Evolutionary conservation across 805 yeast genomes (phyloP), one percentile per base, ranked within the genome.

Genomic region (Candida ovalis): DNA sequence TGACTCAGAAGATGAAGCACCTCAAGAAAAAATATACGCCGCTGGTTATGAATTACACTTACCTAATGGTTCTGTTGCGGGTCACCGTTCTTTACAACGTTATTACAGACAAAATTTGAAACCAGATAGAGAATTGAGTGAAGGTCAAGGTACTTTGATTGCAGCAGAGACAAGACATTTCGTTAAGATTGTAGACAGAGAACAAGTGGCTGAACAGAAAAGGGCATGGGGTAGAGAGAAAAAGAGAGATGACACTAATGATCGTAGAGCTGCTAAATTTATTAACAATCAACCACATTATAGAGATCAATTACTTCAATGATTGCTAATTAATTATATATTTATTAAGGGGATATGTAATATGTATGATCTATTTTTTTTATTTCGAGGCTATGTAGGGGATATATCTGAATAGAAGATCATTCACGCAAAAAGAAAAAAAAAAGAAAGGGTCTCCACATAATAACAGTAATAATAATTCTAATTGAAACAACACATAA

Each of bases 231-330:
- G 71, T 48, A 77, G 77, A 73, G 65, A 83, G 75, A 52, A 60
- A 58, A 62, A 70, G 63, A 54, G 76, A 56, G 71, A 72, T 49
- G 82, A 79, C 53, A 67, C 80, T 71, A 63, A 71, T 70, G 71
- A 75, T 68, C 67, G 71, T 71, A 61, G 69, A 68, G 86, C 88
- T 27, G 78, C 81, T 47, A 86, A 81, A 66, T 80, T 80, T 63
- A 72, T 82, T 64, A 94, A 92, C 68, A 78, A 81, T 75, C 96
- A 92, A 75, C 80, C 81, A 27, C 96, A 94, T 63, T 88, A 68
- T 73, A 78, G 96, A 63, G 96, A 89, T 63, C 84, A 81, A 61
- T 67, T 87, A 56, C 71, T 88, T 53, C 73, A 69, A 48, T 69
- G 53, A 39, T 18, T 23, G 13, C 5, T 13, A 22, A 8, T 13